These are phyloP conservation scores for Beta vulgaris DNA, from an alignment of 148 eudicot species.

Conservation along the genomic window DNA sequence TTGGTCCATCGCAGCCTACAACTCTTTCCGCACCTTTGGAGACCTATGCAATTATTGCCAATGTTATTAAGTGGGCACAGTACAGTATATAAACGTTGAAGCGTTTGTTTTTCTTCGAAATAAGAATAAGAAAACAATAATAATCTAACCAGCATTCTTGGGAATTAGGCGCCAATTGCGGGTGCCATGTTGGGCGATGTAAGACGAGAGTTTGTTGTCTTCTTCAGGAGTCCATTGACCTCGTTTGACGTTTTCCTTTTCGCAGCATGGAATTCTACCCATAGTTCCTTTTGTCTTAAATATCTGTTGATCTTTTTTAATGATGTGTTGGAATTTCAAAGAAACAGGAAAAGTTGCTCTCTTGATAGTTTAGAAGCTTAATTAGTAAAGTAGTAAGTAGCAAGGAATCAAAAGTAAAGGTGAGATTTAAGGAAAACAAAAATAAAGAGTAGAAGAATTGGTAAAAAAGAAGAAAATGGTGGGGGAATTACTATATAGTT, in stretches of 20 bases:
- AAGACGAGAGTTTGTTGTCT: constrained; percentile 95
- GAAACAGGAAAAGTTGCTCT: not conserved
- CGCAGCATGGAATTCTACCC: constrained; percentile 94
- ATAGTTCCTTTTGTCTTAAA: constrained; percentile 23
- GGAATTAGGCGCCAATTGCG: constrained; percentile 96
- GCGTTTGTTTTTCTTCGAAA: not conserved
- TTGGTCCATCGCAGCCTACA: constrained; percentile 95
- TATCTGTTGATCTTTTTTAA: not conserved
- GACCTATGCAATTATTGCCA: constrained; percentile 50
- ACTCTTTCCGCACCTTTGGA: constrained; percentile 93
- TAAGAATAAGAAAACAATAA: not conserved
- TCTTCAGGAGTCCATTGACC: constrained; percentile 99
- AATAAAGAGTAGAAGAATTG: not conserved
- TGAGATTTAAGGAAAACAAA: not conserved
- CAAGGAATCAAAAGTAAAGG: not conserved
- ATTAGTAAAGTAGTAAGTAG: constrained; percentile 10
- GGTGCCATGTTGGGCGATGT: constrained; percentile 90
- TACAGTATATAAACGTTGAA: too few species aligned
- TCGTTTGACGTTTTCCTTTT: constrained; percentile 87
- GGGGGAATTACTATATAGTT: not conserved
- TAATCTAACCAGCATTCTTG: constrained; percentile 69
- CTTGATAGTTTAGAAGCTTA: not conserved
- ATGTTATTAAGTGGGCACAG: too few species aligned
- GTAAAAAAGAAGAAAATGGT: not conserved
- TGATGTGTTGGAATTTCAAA: not conserved